phyloP scores from a whole-genome alignment of 768 basidiomycete species.

The Trametes meyenii region DNA sequence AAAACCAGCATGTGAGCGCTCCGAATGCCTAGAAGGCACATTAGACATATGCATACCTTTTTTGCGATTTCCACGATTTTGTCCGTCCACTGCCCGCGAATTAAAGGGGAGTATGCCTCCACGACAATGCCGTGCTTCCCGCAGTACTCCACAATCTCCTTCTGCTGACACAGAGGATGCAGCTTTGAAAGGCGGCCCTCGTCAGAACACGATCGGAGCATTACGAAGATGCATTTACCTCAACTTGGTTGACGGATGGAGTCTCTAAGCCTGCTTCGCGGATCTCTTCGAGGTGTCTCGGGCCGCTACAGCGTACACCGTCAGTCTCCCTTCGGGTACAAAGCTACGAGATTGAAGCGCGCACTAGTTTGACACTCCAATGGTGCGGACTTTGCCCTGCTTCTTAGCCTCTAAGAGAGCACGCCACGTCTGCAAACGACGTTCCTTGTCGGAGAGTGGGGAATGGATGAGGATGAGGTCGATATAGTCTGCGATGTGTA shows the following conservation, averaged over 20 bases:
- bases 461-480: slow-evolving; percentile 84
- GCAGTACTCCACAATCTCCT: slow-evolving; percentile 73
- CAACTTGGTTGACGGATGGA: slow-evolving; percentile 82
- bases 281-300: slow-evolving; percentile 79
- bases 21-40: background rate
- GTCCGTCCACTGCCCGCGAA: slow-evolving; percentile 52
- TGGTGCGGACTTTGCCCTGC: slow-evolving; percentile 65
- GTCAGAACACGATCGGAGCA: no score
- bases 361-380: slow-evolving; percentile 88
- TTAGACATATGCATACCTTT: slow-evolving; percentile 48
- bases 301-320: slow-evolving; percentile 45
- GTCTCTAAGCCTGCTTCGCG: slow-evolving; percentile 57
- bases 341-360: slow-evolving; percentile 25
- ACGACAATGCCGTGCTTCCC: slow-evolving; percentile 39
- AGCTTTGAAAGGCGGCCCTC: slow-evolving; percentile 47
- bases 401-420: slow-evolving; percentile 65
- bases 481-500: slow-evolving; percentile 49
- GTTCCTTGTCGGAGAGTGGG: slow-evolving; percentile 61
- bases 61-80: slow-evolving; percentile 57
- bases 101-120: slow-evolving; percentile 63
- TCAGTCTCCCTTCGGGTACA: background rate
- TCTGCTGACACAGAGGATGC: slow-evolving; percentile 84
- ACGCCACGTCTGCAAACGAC: slow-evolving; percentile 70
- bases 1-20: background rate
- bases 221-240: slow-evolving; percentile 45